Evolutionary conservation across 148 eudicot genomes (phyloP).

Genomic region (Bassia scoparia): DNA sequence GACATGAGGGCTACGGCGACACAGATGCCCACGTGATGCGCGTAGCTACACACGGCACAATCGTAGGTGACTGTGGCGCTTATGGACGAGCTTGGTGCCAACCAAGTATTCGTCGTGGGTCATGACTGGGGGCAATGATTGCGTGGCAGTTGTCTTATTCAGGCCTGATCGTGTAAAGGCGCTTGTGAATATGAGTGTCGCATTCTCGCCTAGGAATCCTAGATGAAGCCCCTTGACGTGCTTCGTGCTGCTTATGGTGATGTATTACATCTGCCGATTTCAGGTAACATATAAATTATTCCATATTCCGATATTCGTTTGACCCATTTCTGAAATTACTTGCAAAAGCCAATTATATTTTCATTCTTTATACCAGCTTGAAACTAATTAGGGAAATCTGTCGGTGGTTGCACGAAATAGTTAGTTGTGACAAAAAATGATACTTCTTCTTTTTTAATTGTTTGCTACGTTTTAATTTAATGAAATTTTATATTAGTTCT

Average conservation of each 20-base stretch:
- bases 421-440: too few relatives aligned
- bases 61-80: conserved; percentile 50
- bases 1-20: conserved; percentile 66
- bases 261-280: conserved; percentile 54
- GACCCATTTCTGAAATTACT: too few relatives aligned
- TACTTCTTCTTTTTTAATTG: too few relatives aligned
- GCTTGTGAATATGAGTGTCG: conserved; percentile 47
- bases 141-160: conserved; percentile 50
- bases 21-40: conserved; percentile 44
- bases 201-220: conserved; percentile 40
- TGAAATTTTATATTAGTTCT: too few relatives aligned
- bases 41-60: conserved; percentile 42
- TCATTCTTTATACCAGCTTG: too few relatives aligned
- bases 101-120: conserved; percentile 47
- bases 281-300: too few relatives aligned
- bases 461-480: too few relatives aligned
- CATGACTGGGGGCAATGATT: conserved; percentile 66
- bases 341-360: too few relatives aligned
- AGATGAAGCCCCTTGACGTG: conserved; percentile 21
- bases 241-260: conserved; percentile 40
- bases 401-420: too few relatives aligned
- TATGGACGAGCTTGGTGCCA: conserved; percentile 36
- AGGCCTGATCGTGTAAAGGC: conserved; percentile 52
- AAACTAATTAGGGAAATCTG: too few relatives aligned
- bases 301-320: too few relatives aligned